Percentiles rank a stretch among this genome's conserved stretches.
phyloP scores from a whole-genome alignment of 441 rosid genomes.

The Metrosideros polymorpha region DNA sequence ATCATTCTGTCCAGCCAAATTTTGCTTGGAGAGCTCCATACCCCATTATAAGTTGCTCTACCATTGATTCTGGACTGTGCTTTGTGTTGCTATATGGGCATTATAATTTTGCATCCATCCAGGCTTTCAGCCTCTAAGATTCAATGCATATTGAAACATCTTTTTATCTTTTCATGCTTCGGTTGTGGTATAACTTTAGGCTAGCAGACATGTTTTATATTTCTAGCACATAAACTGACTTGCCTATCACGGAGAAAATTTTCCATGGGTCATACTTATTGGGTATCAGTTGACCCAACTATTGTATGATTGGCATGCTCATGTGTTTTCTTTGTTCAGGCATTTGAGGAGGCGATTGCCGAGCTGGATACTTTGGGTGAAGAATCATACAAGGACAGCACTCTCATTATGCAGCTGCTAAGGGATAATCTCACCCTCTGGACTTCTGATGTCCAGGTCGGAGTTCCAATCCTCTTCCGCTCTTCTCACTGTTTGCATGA shows the following conservation, averaged over 20 bases:
- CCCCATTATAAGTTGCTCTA: neutral
- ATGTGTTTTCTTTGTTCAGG: conserved; percentile 19
- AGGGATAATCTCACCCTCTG: conserved; percentile 89
- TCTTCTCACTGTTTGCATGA: too few relatives aligned
- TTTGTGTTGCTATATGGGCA: neutral
- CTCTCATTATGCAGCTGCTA: conserved; percentile 84
- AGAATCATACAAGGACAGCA: conserved; percentile 89
- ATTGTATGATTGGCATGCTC: neutral
- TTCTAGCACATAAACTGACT: neutral
- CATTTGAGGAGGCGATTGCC: conserved; percentile 89
- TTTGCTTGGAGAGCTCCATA: neutral
- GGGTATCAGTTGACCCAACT: neutral
- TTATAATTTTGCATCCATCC: neutral
- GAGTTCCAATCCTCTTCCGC: neutral
- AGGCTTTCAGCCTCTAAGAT: neutral
- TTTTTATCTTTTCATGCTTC: neutral
- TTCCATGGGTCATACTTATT: neutral
- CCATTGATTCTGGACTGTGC: neutral
- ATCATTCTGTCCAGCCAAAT: neutral
- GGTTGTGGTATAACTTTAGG: neutral
- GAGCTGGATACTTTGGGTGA: conserved; percentile 81
- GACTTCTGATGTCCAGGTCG: conserved; percentile 82
- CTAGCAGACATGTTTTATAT: neutral
- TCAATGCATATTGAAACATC: neutral
- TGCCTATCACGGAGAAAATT: neutral